These are phyloP conservation scores for Gaultheria prostrata DNA, from an alignment of 148 eudicot genomes.

Conservation along the genomic window DNA sequence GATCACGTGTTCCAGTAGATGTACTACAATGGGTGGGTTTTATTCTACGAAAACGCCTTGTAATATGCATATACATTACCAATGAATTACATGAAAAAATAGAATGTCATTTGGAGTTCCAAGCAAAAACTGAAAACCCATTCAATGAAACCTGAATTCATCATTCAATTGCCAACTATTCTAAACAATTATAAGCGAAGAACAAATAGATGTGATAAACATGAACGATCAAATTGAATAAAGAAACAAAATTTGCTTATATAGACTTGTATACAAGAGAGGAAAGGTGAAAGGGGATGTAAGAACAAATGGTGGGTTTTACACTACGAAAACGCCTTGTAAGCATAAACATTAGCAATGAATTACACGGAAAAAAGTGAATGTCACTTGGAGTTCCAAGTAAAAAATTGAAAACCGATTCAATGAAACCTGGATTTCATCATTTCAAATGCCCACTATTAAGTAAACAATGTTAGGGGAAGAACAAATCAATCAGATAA, in stretches of 20 bases:
- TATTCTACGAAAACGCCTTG: neutral
- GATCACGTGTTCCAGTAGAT: neutral
- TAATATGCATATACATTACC: neutral
- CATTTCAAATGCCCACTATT: neutral
- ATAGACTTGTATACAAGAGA: too few species aligned
- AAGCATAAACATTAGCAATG: neutral
- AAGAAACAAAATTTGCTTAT: too few species aligned
- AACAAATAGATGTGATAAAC: too few species aligned
- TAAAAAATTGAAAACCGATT: neutral
- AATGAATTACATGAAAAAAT: neutral
- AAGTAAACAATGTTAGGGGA: neutral
- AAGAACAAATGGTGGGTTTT: neutral
- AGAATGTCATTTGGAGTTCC: neutral
- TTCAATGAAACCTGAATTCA: neutral
- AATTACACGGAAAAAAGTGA: neutral
- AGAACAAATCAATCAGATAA: neutral
- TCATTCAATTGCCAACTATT: neutral
- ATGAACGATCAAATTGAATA: neutral
- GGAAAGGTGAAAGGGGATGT: too few species aligned
- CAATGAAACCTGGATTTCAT: neutral
- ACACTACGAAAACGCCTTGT: neutral
- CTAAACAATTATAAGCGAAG: neutral
- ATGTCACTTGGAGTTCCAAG: neutral
- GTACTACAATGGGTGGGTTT: neutral
- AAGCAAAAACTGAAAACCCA: neutral